These are phyloP conservation scores for Cladosporium austrohemisphaericum DNA, from an alignment of 2,329 filamentous ascomycete species.

Conservation along the genomic window DNA sequence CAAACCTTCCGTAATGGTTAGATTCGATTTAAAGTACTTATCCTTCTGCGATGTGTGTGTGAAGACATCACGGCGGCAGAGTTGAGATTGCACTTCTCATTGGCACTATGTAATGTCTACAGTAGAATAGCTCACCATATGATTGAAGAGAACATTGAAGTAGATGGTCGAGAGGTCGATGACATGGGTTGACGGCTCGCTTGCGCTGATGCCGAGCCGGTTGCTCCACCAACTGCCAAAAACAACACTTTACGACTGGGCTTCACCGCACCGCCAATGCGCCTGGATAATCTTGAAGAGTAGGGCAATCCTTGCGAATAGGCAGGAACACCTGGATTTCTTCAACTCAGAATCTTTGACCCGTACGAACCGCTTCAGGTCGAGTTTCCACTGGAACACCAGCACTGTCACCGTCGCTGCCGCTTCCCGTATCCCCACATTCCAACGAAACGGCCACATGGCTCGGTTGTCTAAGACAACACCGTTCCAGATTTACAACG, in stretches of 20 bases:
- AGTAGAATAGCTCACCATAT: no score
- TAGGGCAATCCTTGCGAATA: conserved; percentile 7
- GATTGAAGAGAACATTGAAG: not conserved
- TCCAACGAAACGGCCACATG: conserved; percentile 9
- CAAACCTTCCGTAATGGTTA: not conserved
- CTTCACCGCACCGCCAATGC: conserved; percentile 6
- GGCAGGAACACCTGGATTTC: not conserved
- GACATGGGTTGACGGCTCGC: not conserved
- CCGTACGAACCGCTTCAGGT: no score
- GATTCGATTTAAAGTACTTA: no score
- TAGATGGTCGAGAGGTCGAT: no score
- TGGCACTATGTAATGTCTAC: no score
- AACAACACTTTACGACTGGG: not conserved
- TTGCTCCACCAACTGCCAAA: not conserved
- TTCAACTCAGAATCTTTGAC: no score
- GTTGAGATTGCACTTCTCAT: no score
- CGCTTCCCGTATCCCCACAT: conserved; percentile 4
- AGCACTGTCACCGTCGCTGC: no score
- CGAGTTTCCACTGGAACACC: no score
- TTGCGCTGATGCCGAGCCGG: not conserved
- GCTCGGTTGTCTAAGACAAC: conserved; percentile 15
- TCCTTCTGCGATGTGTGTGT: no score
- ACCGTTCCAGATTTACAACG: conserved; percentile 11
- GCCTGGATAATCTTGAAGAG: not conserved
- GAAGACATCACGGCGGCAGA: no score